Percentiles rank a stretch among this genome's conserved stretches.
Evolutionary conservation across 2,329 filamentous ascomycete genomes (phyloP).

Genomic region (Penicillium olsonii): DNA sequence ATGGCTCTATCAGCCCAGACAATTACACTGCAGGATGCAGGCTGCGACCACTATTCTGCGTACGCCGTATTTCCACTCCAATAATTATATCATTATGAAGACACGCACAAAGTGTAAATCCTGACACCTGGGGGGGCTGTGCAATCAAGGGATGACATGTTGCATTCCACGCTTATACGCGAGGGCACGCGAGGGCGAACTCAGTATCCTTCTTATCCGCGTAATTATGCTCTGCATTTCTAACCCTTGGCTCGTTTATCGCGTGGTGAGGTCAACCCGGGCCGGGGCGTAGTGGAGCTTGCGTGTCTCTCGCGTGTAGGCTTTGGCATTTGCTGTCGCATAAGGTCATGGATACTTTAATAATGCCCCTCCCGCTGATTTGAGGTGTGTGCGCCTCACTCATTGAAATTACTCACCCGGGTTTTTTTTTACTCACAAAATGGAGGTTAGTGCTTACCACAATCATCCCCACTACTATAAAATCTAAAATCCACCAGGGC

Average conservation of each 20-base stretch:
- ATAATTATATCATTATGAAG: neutral
- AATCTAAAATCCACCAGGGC: conserved; percentile 4
- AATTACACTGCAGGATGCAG: neutral
- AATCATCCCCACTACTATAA: neutral
- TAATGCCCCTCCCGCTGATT: conserved; percentile 7
- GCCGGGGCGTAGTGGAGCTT: conserved; percentile 10
- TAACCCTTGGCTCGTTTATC: conserved; percentile 14
- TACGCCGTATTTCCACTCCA: neutral
- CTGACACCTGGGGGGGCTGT: conserved; percentile 16
- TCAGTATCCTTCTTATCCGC: neutral
- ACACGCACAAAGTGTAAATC: neutral
- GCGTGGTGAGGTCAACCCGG: conserved; percentile 13
- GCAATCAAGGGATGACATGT: conserved; percentile 30
- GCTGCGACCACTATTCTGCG: neutral
- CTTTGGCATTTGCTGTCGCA: conserved; percentile 10
- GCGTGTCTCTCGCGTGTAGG: conserved; percentile 12
- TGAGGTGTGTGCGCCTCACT: neutral
- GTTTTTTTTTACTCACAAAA: neutral
- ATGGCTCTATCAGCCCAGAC: neutral
- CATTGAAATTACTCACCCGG: neutral
- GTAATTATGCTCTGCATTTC: conserved; percentile 7
- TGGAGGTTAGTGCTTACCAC: conserved; percentile 15
- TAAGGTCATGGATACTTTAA: conserved; percentile 4
- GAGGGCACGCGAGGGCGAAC: conserved; percentile 16
- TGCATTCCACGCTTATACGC: conserved; percentile 20